These are phyloP conservation scores for Neofusicoccum kwambonambiense DNA, from an alignment of 2,329 filamentous ascomycete genomes.

Conservation along the genomic window DNA sequence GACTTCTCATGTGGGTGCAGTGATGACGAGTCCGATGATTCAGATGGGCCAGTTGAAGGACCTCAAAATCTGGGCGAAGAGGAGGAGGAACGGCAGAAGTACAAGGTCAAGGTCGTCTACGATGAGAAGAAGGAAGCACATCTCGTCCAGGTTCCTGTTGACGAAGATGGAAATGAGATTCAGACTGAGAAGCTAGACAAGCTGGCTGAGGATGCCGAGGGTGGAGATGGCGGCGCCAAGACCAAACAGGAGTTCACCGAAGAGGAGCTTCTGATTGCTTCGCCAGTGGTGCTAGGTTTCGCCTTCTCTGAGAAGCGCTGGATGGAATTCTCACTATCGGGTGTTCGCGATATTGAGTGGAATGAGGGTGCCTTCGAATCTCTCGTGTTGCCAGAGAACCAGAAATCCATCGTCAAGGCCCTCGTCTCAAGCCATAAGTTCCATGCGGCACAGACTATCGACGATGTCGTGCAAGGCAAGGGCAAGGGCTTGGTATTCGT, in stretches of 20 bases:
- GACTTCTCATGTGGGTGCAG: constrained; percentile 55
- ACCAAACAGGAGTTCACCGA: constrained; percentile 64
- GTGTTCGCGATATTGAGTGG: constrained; percentile 78
- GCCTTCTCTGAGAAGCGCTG: constrained; percentile 85
- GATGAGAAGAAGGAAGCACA: constrained; percentile 39
- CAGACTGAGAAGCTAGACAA: constrained; percentile 58
- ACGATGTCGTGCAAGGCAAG: constrained; percentile 71
- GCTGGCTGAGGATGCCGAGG: constrained; percentile 37
- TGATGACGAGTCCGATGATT: constrained; percentile 53
- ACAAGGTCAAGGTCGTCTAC: constrained; percentile 12
- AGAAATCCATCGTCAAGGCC: constrained; percentile 69
- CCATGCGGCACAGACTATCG: constrained; percentile 75
- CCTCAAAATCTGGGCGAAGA: constrained; percentile 26
- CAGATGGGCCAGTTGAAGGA: constrained; percentile 35
- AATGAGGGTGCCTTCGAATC: constrained; percentile 80
- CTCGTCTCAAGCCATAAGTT: constrained; percentile 83
- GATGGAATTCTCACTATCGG: constrained; percentile 82
- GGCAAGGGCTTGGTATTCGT: constrained; percentile 81
- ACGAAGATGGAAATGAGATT: constrained; percentile 57
- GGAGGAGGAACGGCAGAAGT: constrained; percentile 7
- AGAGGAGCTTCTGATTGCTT: constrained; percentile 80
- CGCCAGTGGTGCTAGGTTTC: constrained; percentile 82
- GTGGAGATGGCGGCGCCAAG: constrained; percentile 19
- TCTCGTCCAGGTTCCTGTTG: constrained; percentile 55
- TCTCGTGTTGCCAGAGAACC: constrained; percentile 66